Evolutionary conservation across 2,329 filamentous ascomycete species (phyloP).

Genomic region (Colletotrichum liriopes): DNA sequence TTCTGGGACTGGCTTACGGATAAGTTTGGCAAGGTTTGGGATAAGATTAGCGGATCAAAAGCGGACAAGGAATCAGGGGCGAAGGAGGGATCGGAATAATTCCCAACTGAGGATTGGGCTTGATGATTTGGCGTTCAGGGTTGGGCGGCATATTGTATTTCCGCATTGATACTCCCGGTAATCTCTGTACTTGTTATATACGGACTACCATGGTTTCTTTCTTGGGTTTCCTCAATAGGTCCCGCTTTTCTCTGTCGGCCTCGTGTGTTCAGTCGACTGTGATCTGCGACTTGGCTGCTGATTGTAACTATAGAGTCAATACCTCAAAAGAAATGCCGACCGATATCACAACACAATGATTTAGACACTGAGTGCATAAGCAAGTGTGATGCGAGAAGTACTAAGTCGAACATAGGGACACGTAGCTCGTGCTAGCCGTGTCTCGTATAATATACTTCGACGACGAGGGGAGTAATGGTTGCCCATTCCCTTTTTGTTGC

Average conservation of each 20-base stretch:
- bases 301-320: neutral
- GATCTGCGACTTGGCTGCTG: neutral
- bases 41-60: conserved; percentile 56
- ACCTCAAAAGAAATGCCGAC: neutral
- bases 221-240: too few species aligned
- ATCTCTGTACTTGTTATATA: neutral
- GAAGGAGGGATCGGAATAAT: conserved; percentile 27
- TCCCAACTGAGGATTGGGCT: neutral
- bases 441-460: neutral
- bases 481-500: neutral
- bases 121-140: conserved; percentile 32
- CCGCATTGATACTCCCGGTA: conserved; percentile 33
- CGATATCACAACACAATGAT: neutral
- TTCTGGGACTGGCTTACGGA: conserved; percentile 69
- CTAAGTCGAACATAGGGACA: neutral
- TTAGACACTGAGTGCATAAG: neutral
- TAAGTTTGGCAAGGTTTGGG: conserved; percentile 63
- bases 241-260: too few species aligned
- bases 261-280: neutral
- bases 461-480: neutral
- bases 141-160: conserved; percentile 26
- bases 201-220: neutral
- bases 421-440: neutral
- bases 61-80: neutral
- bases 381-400: neutral